These are phyloP conservation scores for Pichiaceae sp. DNA, from an alignment of 1,139 yeast species.

Conservation along the genomic window DNA sequence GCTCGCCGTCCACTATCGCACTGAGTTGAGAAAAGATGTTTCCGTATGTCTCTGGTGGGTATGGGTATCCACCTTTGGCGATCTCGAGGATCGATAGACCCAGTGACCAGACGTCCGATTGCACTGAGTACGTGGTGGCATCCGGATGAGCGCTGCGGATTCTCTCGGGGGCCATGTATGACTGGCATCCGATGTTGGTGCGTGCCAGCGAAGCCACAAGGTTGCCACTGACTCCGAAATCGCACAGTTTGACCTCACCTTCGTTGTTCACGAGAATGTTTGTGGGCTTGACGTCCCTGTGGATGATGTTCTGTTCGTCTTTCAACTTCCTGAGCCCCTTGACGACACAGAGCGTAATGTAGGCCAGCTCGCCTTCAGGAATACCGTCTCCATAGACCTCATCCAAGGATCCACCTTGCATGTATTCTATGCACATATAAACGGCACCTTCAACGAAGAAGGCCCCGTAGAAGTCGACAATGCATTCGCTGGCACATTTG, in stretches of 20 bases:
- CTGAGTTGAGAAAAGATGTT: conserved; percentile 87
- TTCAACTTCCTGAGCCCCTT: conserved; percentile 78
- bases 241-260: conserved; percentile 90
- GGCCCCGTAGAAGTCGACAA: conserved; percentile 95
- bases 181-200: conserved; percentile 96
- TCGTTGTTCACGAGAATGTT: conserved; percentile 72
- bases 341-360: conserved; percentile 73
- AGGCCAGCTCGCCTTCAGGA: conserved; percentile 73
- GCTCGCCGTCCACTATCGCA: conserved; percentile 95
- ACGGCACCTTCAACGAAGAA: conserved; percentile 97
- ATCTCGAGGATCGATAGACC: conserved; percentile 86
- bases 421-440: conserved; percentile 95
- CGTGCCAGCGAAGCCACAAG: conserved; percentile 92
- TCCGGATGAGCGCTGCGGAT: conserved; percentile 59
- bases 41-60: conserved; percentile 87
- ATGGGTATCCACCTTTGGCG: conserved; percentile 88
- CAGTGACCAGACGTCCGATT: conserved; percentile 93
- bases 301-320: conserved; percentile 85
- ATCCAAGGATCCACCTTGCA: conserved; percentile 96
- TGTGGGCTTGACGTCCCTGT: conserved; percentile 96
- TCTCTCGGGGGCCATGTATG: conserved; percentile 98
- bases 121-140: conserved; percentile 81
- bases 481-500: conserved; percentile 80
- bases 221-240: conserved; percentile 95
- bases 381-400: conserved; percentile 68